phyloP scores from a whole-genome alignment of 805 yeast genomes.

The Saccharomycopsis schoenii region DNA sequence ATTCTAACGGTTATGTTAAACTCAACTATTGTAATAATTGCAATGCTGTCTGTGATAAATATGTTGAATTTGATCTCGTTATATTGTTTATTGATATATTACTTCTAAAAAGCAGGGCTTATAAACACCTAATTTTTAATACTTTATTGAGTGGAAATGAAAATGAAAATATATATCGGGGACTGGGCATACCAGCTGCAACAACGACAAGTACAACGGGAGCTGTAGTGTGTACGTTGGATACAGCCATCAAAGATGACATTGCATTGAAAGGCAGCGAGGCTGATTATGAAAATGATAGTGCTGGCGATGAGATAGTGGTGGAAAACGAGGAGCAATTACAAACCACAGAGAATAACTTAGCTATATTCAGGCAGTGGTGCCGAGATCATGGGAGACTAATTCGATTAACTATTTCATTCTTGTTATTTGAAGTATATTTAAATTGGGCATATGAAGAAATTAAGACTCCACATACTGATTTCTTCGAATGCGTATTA shows the following conservation, averaged over 20 bases:
- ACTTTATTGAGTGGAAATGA: conserved; percentile 26
- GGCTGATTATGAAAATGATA: conserved; percentile 14
- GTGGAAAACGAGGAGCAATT: not conserved
- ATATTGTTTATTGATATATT: conserved; percentile 75
- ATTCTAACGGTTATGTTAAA: conserved; percentile 69
- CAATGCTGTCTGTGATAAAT: conserved; percentile 71
- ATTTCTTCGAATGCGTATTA: conserved; percentile 19
- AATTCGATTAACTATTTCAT: conserved; percentile 47
- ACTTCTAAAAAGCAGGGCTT: conserved; percentile 78
- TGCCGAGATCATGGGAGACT: conserved; percentile 21
- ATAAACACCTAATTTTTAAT: conserved; percentile 79
- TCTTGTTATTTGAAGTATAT: conserved; percentile 79
- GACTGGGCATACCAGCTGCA: not conserved
- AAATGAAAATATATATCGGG: conserved; percentile 18
- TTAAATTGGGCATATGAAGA: conserved; percentile 89
- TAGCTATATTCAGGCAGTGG: conserved; percentile 16
- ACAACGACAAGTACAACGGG: not conserved
- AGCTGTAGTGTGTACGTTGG: not conserved
- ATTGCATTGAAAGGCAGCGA: not conserved
- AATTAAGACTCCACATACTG: conserved; percentile 6
- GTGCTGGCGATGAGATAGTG: not conserved
- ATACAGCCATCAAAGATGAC: not conserved
- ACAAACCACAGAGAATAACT: not conserved
- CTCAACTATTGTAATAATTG: conserved; percentile 71
- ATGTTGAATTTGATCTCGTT: conserved; percentile 83